Percentiles rank a stretch among this genome's conserved stretches.
These are phyloP conservation scores for Otatea glauca DNA, from an alignment of 176 grass and related monocot genomes.

Conservation along the genomic window DNA sequence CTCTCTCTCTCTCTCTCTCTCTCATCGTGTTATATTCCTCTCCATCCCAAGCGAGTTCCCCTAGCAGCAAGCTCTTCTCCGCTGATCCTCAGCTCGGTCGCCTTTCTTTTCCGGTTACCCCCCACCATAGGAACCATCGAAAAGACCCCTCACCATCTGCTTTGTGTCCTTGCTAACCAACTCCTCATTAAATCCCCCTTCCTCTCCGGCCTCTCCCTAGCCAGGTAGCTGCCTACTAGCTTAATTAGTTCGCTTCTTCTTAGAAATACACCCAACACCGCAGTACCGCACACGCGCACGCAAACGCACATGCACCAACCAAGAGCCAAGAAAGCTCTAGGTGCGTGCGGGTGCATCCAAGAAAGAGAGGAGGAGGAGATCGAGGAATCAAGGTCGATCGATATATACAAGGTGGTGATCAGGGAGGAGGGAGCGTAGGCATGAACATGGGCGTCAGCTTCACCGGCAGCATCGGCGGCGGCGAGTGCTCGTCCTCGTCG, in stretches of 20 bases:
- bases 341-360: not conserved
- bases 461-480: slow-evolving; percentile 24
- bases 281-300: slow-evolving; percentile 20
- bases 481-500: slow-evolving; percentile 63
- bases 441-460: slow-evolving; percentile 70
- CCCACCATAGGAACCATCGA: slow-evolving; percentile 77
- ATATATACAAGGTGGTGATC: slow-evolving; percentile 69
- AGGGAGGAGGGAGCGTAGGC: slow-evolving; percentile 46
- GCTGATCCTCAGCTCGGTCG: not conserved
- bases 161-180: slow-evolving; percentile 75
- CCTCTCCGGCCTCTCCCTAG: slow-evolving; percentile 24
- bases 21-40: slow-evolving; percentile 38
- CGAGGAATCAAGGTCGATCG: not conserved
- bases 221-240: slow-evolving; percentile 2
- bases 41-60: not conserved
- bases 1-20: slow-evolving; percentile 44
- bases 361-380: not conserved
- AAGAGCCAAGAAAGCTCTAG: slow-evolving; percentile 18
- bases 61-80: not conserved
- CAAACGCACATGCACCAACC: slow-evolving; percentile 45
- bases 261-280: slow-evolving; percentile 40
- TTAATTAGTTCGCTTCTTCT: slow-evolving; percentile 12
- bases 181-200: slow-evolving; percentile 68
- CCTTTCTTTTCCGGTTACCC: slow-evolving; percentile 55
- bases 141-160: slow-evolving; percentile 80